Conservation (phyloP, 2,329 filamentous ascomycete species). For the Botrytis pseudocinerea region DNA sequence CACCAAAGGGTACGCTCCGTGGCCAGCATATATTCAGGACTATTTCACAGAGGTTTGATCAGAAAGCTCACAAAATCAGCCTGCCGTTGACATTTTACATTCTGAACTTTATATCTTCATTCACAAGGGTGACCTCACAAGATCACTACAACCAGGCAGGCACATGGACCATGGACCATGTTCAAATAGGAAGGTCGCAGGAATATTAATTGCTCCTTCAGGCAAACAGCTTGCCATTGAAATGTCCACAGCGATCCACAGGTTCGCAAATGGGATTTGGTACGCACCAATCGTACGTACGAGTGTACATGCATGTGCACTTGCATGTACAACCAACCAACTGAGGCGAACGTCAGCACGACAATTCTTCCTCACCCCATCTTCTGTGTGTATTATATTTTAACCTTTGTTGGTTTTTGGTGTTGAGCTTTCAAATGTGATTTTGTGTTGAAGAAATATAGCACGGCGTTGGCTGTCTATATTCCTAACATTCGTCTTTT, state of each 20-base stretch:
- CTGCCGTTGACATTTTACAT: background rate
- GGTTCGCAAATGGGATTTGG: background rate
- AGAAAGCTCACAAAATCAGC: background rate
- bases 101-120: constrained; percentile 6
- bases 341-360: constrained; percentile 3
- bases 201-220: background rate
- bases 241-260: constrained; percentile 17
- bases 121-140: background rate
- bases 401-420: background rate
- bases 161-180: too few species aligned
- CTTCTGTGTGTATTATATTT: background rate
- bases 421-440: background rate
- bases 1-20: background rate
- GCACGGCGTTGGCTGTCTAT: constrained; percentile 3
- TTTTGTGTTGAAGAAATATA: background rate
- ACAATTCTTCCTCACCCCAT: background rate
- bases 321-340: background rate
- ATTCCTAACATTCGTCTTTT: background rate
- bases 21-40: background rate
- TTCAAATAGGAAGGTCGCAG: background rate
- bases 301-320: constrained; percentile 1
- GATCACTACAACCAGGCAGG: background rate
- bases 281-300: constrained; percentile 7
- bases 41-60: background rate
- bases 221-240: background rate